phyloP scores from a whole-genome alignment of 805 yeast species.

The Zygoascus flipseniorum region DNA sequence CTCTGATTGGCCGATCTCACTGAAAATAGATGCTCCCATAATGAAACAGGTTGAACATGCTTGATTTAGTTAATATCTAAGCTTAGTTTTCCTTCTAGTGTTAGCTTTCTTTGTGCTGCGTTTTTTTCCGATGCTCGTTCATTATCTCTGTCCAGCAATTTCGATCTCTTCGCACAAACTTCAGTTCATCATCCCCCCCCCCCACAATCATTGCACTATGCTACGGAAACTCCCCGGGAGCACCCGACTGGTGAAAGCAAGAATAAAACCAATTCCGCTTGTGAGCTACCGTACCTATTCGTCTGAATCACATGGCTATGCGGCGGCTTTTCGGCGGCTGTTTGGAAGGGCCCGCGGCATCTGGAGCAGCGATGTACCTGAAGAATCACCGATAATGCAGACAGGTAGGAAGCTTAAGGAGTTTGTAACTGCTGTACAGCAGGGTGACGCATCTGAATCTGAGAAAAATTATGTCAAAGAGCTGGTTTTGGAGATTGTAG shows the following conservation, averaged over 20 bases:
- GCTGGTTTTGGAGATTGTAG: neutral
- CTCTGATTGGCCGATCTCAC: too few species aligned
- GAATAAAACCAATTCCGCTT: neutral
- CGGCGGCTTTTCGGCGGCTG: neutral
- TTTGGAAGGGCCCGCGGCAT: neutral
- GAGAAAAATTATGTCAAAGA: neutral
- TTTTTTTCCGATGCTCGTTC: too few species aligned
- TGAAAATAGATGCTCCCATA: too few species aligned
- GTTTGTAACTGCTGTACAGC: neutral
- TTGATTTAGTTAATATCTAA: too few species aligned
- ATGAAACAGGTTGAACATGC: too few species aligned
- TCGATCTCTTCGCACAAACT: too few species aligned
- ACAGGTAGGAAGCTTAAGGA: neutral
- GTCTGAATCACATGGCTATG: neutral
- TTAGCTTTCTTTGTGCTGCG: too few species aligned
- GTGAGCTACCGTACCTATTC: neutral
- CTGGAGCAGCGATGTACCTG: neutral
- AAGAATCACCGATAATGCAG: neutral
- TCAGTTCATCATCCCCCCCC: neutral
- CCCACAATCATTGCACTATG: neutral
- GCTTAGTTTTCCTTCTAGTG: too few species aligned
- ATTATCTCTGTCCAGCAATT: too few species aligned
- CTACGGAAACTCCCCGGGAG: neutral
- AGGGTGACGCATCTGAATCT: neutral
- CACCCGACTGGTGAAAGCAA: neutral